Percentiles rank a stretch among this genome's conserved stretches.
These are phyloP conservation scores for Phycomyces nitens DNA, from an alignment of 192 early-diverging fungal species.

Conservation along the genomic window DNA sequence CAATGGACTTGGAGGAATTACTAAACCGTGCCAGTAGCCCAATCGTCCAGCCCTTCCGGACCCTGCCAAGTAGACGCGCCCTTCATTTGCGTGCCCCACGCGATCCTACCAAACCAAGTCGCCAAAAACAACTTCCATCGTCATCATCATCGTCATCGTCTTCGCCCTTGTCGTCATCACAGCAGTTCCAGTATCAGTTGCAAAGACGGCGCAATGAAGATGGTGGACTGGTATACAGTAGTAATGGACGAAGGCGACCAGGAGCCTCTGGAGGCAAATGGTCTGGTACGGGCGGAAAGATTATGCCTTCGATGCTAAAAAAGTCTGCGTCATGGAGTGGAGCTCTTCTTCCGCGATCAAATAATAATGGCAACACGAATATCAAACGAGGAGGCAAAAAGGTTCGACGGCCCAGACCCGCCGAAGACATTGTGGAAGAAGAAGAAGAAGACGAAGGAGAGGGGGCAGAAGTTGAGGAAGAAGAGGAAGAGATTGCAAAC, in stretches of 20 bases:
- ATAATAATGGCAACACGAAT: too few species aligned
- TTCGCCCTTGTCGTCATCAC: neutral
- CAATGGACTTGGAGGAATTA: constrained; percentile 27
- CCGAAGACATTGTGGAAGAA: neutral
- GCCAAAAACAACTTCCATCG: neutral
- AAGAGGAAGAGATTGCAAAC: constrained; percentile 10
- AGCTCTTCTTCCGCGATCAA: neutral
- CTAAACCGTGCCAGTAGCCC: neutral
- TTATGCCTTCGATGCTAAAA: constrained; percentile 10
- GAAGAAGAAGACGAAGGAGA: neutral
- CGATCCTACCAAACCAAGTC: neutral
- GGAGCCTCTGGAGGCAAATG: constrained; percentile 11
- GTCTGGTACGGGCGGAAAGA: constrained; percentile 9
- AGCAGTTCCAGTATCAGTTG: neutral
- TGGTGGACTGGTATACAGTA: neutral
- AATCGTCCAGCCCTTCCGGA: neutral
- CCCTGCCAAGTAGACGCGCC: neutral
- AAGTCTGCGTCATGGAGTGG: constrained; percentile 18
- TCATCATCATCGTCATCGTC: neutral
- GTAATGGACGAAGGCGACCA: constrained; percentile 2
- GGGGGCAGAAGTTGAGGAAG: neutral
- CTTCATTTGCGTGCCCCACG: neutral
- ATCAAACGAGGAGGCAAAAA: too few species aligned
- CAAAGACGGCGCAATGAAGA: constrained; percentile 1
- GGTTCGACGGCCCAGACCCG: too few species aligned